Percentiles rank a stretch among this genome's conserved stretches.
phyloP scores from a whole-genome alignment of 1,139 yeast genomes.

The Yamadazyma taylorii region DNA sequence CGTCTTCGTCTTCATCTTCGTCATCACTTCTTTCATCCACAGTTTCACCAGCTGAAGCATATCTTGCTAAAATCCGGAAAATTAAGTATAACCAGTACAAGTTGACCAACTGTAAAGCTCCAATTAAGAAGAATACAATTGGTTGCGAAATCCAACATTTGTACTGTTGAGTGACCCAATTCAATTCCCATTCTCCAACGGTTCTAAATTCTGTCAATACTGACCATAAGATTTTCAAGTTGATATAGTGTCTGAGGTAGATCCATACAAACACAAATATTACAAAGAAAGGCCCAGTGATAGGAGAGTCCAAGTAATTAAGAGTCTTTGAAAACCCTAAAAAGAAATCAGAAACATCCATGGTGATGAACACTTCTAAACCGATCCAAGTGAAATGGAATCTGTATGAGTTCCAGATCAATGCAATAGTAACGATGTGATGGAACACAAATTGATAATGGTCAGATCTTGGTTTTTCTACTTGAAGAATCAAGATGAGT shows the following conservation, averaged over 20 bases:
- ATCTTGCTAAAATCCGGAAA: constrained; percentile 70
- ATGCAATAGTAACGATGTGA: constrained; percentile 86
- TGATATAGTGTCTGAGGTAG: constrained; percentile 84
- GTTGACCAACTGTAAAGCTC: constrained; percentile 83
- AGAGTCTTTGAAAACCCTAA: constrained; percentile 79
- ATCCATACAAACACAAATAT: constrained; percentile 75
- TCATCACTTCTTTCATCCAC: constrained; percentile 91
- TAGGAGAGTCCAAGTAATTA: constrained; percentile 72
- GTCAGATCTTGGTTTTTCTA: constrained; percentile 95
- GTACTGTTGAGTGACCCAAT: constrained; percentile 92
- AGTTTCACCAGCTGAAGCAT: constrained; percentile 55
- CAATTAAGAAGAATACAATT: constrained; percentile 75
- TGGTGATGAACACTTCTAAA: constrained; percentile 81
- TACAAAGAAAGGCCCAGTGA: constrained; percentile 66
- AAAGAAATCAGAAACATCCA: constrained; percentile 94
- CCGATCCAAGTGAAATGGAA: constrained; percentile 98
- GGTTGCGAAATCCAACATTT: constrained; percentile 95
- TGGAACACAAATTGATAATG: constrained; percentile 88
- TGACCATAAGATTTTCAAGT: constrained; percentile 80
- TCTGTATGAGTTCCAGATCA: constrained; percentile 86
- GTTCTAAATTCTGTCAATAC: constrained; percentile 82
- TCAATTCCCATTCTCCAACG: constrained; percentile 76
- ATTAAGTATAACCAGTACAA: constrained; percentile 85
- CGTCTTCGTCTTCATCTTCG: constrained; percentile 57
- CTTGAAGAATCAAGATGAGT: constrained; percentile 72